These are phyloP conservation scores for Cutaneotrichosporon arboriforme DNA, from an alignment of 1,284 basidiomycete genomes.

Conservation along the genomic window DNA sequence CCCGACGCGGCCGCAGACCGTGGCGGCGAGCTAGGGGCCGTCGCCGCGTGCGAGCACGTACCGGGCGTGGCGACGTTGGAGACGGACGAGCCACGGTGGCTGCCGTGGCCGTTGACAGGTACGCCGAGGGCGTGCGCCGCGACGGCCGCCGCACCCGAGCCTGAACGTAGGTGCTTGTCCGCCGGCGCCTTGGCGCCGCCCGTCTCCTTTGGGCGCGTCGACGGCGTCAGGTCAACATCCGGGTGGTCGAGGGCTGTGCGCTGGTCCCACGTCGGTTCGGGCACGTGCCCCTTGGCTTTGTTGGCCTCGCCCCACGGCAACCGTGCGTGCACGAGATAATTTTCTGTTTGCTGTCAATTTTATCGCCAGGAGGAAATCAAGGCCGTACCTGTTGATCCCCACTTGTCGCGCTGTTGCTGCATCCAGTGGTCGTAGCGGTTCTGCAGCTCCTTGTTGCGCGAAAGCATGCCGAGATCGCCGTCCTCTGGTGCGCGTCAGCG, in stretches of 20 bases:
- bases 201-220: constrained; percentile 2
- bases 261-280: constrained; percentile 21
- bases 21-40: neutral
- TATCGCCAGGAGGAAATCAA: constrained; percentile 16
- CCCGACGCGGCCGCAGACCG: constrained; percentile 3
- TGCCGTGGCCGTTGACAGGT: no score
- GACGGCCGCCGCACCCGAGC: constrained; percentile 1
- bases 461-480: constrained; percentile 29
- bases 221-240: constrained; percentile 16
- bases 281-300: neutral
- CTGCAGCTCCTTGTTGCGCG: constrained; percentile 42
- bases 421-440: constrained; percentile 41
- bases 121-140: constrained; percentile 6
- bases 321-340: constrained; percentile 38
- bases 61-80: neutral
- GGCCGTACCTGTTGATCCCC: constrained; percentile 38
- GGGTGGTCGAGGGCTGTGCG: constrained; percentile 17
- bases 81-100: neutral
- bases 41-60: constrained; percentile 5
- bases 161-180: neutral
- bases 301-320: constrained; percentile 30
- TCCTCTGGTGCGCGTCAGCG: constrained; percentile 13
- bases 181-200: neutral
- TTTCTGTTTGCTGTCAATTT: constrained; percentile 33
- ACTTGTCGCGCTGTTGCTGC: constrained; percentile 28